Percentiles rank a stretch among this genome's conserved stretches.
These are phyloP conservation scores for Calonectria montana DNA, from an alignment of 2,329 filamentous ascomycete species.

Conservation along the genomic window DNA sequence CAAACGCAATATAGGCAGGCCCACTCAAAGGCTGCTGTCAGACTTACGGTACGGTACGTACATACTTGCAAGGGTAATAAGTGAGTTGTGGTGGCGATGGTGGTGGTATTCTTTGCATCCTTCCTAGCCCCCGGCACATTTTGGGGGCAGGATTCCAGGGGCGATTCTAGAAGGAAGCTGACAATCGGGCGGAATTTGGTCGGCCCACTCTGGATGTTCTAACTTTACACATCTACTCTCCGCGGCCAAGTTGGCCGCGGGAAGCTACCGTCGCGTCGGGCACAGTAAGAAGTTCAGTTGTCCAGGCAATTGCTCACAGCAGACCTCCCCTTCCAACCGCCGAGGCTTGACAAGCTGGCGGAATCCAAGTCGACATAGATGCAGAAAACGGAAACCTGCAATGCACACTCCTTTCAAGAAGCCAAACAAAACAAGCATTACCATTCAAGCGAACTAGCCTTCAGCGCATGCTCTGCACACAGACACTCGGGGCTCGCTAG, in stretches of 20 bases:
- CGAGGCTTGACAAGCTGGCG: too few relatives aligned
- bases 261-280: not conserved
- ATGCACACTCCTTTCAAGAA: not conserved
- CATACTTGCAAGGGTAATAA: not conserved
- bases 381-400: too few relatives aligned
- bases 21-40: not conserved
- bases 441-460: not conserved
- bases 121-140: not conserved
- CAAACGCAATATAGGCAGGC: not conserved
- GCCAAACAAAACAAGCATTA: not conserved
- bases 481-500: not conserved
- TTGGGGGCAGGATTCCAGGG: not conserved
- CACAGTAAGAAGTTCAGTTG: not conserved
- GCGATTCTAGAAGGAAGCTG: conserved; percentile 1
- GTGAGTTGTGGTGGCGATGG: not conserved
- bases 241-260: not conserved
- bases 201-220: not conserved
- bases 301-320: not conserved
- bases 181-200: conserved; percentile 1
- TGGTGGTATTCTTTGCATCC: not conserved
- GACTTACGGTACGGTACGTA: not conserved
- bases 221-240: not conserved
- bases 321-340: too few relatives aligned
- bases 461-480: not conserved
- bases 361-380: too few relatives aligned